Evolutionary conservation across 192 early-diverging fungal species (phyloP).

Genomic region (Backusella westeae): DNA sequence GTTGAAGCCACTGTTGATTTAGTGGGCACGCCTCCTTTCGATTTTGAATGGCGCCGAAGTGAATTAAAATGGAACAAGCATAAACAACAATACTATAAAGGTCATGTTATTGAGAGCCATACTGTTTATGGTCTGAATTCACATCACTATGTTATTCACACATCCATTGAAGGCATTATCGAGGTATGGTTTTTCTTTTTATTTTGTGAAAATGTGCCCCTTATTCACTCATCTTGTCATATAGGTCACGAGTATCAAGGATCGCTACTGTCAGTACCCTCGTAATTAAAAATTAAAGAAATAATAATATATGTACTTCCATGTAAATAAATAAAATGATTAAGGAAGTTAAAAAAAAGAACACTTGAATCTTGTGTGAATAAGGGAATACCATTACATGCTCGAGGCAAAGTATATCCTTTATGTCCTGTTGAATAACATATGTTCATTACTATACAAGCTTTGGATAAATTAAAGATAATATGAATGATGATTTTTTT

Average conservation of each 20-base stretch:
- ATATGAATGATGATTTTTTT: not conserved
- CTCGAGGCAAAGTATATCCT: no score
- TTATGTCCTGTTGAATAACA: no score
- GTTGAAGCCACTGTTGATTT: slow-evolving; percentile 40
- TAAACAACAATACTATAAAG: slow-evolving; percentile 32
- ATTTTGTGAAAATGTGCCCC: not conserved
- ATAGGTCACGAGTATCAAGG: slow-evolving; percentile 33
- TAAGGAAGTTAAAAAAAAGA: not conserved
- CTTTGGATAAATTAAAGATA: no score
- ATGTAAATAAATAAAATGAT: not conserved
- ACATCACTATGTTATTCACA: slow-evolving; percentile 37
- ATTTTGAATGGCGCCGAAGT: slow-evolving; percentile 44
- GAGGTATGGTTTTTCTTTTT: slow-evolving; percentile 22
- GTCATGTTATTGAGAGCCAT: slow-evolving; percentile 37
- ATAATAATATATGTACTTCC: not conserved
- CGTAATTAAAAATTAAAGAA: not conserved
- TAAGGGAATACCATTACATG: no score
- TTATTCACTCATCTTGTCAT: not conserved
- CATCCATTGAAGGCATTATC: slow-evolving; percentile 39
- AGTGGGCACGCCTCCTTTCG: slow-evolving; percentile 44
- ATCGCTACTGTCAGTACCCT: slow-evolving; percentile 38
- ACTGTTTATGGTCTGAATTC: slow-evolving; percentile 31
- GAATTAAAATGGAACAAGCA: slow-evolving; percentile 35
- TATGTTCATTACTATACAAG: no score
- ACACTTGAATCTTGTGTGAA: no score